Conservation (phyloP, 73 alveolate genomes). For the Paramecium bursaria region DNA sequence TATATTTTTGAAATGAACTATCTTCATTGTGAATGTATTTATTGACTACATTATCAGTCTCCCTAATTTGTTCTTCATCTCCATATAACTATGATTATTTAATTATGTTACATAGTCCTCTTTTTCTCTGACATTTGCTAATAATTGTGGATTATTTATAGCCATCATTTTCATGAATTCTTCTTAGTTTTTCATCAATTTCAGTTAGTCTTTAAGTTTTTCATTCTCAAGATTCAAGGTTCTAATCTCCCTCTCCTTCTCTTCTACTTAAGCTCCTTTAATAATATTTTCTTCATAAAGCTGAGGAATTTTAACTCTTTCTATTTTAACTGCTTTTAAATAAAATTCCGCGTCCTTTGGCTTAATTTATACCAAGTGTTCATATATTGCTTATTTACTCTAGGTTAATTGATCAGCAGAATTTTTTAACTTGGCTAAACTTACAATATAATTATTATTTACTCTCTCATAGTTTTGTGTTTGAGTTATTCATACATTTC, state of each 20-base stretch:
- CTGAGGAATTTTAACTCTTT: neutral
- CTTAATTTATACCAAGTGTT: constrained; percentile 28
- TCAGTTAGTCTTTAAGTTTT: constrained; percentile 3
- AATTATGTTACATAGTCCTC: neutral
- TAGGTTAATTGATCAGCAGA: constrained; percentile 16
- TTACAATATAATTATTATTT: neutral
- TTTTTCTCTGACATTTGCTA: neutral
- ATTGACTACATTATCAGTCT: constrained; percentile 11
- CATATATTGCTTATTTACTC: constrained; percentile 29
- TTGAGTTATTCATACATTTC: constrained; percentile 33
- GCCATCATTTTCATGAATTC: neutral
- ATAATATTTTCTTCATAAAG: constrained; percentile 14
- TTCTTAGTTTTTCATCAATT: neutral
- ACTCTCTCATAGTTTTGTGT: constrained; percentile 20
- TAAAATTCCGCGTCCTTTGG: constrained; percentile 46
- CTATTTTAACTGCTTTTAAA: neutral
- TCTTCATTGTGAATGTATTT: constrained; percentile 6
- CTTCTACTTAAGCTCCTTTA: constrained; percentile 39
- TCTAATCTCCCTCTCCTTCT: constrained; percentile 35
- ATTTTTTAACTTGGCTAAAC: neutral
- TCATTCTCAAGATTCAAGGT: constrained; percentile 12
- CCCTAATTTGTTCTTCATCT: constrained; percentile 3
- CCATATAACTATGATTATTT: constrained; percentile 16
- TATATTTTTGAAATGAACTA: constrained; percentile 1
- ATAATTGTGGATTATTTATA: constrained; percentile 33